Conservation (phyloP, 164 flowering plant species). For the Stephania japonica region DNA sequence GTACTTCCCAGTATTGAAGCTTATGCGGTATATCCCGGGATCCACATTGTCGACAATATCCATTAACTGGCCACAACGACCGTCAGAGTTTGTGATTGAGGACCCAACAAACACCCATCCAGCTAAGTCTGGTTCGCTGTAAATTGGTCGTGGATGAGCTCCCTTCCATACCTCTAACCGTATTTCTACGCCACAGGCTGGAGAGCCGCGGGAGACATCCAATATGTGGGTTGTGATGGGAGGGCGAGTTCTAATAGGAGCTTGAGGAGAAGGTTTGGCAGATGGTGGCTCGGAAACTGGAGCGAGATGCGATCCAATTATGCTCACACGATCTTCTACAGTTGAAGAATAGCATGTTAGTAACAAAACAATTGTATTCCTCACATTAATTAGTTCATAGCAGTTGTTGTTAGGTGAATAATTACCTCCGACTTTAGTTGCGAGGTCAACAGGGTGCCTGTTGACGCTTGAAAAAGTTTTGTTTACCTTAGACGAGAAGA, state of each 20-base stretch:
- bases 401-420: not conserved
- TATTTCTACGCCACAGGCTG: constrained; percentile 77
- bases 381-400: not conserved
- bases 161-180: constrained; percentile 65
- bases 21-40: constrained; percentile 73
- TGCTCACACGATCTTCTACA: constrained; percentile 75
- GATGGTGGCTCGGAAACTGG: constrained; percentile 29
- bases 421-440: constrained; percentile 59
- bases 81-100: constrained; percentile 75
- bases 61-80: constrained; percentile 75
- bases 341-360: constrained; percentile 7
- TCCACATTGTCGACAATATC: constrained; percentile 42
- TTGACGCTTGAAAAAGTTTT: constrained; percentile 16
- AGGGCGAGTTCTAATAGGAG: constrained; percentile 53
- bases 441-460: constrained; percentile 16
- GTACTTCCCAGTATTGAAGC: constrained; percentile 83
- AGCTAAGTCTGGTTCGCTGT: constrained; percentile 27
- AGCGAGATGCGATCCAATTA: constrained; percentile 67
- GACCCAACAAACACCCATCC: constrained; percentile 55
- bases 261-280: constrained; percentile 30
- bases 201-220: constrained; percentile 72
- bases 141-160: constrained; percentile 33
- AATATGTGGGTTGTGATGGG: constrained; percentile 95
- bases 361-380: not conserved
- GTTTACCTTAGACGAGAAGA: constrained; percentile 38